Evolutionary conservation across 176 grass and related monocot species (phyloP).

Genomic region (Carex scoparia): DNA sequence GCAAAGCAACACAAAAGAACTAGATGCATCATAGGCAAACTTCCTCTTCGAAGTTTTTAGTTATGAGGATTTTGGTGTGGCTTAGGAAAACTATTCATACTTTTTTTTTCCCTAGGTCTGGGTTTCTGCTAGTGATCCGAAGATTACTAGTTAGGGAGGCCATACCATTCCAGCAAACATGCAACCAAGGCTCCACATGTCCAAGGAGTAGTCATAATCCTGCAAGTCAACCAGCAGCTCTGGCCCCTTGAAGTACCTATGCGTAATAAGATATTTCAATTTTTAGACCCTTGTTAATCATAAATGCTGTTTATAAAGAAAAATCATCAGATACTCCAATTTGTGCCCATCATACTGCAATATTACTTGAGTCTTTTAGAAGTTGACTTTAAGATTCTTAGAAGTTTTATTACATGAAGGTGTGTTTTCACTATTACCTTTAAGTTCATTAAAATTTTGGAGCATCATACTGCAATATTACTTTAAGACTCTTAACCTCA

Average conservation of each 20-base stretch:
- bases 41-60: background rate
- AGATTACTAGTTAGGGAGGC: background rate
- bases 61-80: background rate
- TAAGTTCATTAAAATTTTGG: too few relatives aligned
- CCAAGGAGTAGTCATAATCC: slow-evolving; percentile 71
- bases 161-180: slow-evolving; percentile 82
- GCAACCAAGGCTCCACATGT: slow-evolving; percentile 81
- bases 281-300: background rate
- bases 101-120: too few relatives aligned
- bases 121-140: too few relatives aligned
- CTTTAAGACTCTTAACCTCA: background rate
- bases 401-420: too few relatives aligned
- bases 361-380: background rate
- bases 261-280: background rate
- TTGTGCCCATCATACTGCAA: background rate
- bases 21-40: background rate
- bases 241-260: slow-evolving; percentile 73
- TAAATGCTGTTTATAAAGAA: background rate
- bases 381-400: background rate
- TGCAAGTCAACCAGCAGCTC: slow-evolving; percentile 69
- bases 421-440: too few relatives aligned
- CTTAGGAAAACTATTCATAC: background rate
- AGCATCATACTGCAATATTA: too few relatives aligned
- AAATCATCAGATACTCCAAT: background rate
- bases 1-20: background rate